Percentiles rank a stretch among this genome's conserved stretches.
Evolutionary conservation across 106 monocot genomes (phyloP).

Genomic region (Acorus gramineus): DNA sequence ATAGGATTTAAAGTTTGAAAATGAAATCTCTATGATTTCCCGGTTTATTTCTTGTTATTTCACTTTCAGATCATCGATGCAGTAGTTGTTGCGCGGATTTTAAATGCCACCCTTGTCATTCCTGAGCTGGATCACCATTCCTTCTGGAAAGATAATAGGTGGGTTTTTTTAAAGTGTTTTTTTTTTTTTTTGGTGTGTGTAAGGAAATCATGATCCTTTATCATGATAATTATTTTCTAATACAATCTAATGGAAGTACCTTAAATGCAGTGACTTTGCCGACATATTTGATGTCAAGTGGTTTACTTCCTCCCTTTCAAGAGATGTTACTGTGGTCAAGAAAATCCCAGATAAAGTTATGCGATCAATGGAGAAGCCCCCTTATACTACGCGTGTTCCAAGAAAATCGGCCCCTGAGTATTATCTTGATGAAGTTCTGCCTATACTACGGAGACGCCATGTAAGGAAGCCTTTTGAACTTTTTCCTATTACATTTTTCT

Average conservation of each 20-base stretch:
- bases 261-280: slow-evolving; percentile 59
- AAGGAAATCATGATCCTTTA: background rate
- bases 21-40: background rate
- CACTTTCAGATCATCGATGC: slow-evolving; percentile 76
- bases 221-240: background rate
- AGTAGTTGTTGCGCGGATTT: slow-evolving; percentile 81
- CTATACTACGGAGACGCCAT: slow-evolving; percentile 61
- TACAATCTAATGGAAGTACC: background rate
- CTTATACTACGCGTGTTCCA: slow-evolving; percentile 81
- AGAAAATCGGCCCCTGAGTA: slow-evolving; percentile 70
- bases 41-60: background rate
- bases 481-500: no score
- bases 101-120: slow-evolving; percentile 92
- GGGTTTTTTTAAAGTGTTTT: slow-evolving; percentile 1
- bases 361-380: slow-evolving; percentile 81
- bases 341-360: slow-evolving; percentile 71
- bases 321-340: slow-evolving; percentile 65
- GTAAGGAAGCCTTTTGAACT: slow-evolving; percentile 30
- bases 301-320: slow-evolving; percentile 66
- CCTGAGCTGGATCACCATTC: slow-evolving; percentile 90
- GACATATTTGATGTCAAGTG: slow-evolving; percentile 79
- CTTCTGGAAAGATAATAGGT: slow-evolving; percentile 98
- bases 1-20: background rate
- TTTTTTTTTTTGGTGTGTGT: background rate
- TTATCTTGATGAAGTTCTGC: slow-evolving; percentile 72